Base-by-base conservation (phyloP, 2,329 filamentous ascomycete genomes). In the Cercospora sesami region DNA sequence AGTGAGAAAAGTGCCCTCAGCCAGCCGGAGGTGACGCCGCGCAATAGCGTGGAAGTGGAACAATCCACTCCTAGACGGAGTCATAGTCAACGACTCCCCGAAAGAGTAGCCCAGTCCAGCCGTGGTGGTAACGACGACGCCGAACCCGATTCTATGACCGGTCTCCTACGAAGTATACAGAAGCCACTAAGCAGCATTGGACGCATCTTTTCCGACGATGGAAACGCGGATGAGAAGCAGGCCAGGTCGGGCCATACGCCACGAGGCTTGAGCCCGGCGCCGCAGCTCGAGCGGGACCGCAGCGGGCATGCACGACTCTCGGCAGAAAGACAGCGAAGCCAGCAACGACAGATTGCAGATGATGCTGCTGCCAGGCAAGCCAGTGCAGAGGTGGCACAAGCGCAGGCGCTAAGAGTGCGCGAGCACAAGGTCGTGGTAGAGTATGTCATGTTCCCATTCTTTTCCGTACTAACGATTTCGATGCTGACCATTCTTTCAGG, bases 401-500 rank as follows among this genome's bases (percentile, higher is more conserved):
- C 94, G 7, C 88, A 93, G 72, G 85, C 91, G 16, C 88, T 98
- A 68, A 89, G 95, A 73, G 85, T 89, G 39, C 90, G 90, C 65
- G 95, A 99, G 83, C 94, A 98, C 80, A 85, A 88, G 64, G 94
- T 93, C 74, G 89, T 99, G 7, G 94, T 98, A 2, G 95, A 98
- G 81, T 84, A 74, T 78, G 65, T 68, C 8, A n/a, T 23, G 18
- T 10, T 18, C 4, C 23, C n/a, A 21, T 14, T 31, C 18, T 45
- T n/a, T 63, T n/a, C 14, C 16, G 36, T n/a, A 39, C 48, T 42
- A 33, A 23, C 10, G 16, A 12, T 55, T 26, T 28, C 36, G 48
- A 67, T 72, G 36, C 70, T 57, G 33, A 59, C 31, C 10, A 16
- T n/a, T 12, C 8, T 10, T 5, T 55, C 64, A 84, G 82, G 81